A percentile compares a stretch with the other conserved stretches of the same genome.
Conservation (phyloP, 2,329 filamentous ascomycete genomes). For the Neofusicoccum ribis region DNA sequence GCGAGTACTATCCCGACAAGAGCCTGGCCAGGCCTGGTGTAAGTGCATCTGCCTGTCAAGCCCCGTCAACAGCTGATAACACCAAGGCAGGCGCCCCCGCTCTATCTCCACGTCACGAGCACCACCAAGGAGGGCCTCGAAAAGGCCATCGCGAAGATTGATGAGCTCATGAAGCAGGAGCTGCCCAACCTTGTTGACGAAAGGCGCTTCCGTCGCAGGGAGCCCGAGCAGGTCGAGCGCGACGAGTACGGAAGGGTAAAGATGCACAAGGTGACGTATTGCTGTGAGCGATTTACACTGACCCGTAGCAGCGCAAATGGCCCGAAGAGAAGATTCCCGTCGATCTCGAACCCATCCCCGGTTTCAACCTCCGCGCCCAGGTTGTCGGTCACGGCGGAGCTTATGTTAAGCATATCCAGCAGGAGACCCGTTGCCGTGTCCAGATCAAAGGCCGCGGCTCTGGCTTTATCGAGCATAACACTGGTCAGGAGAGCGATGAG, state of each 20-base stretch:
- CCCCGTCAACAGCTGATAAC: neutral
- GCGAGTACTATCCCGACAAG: conserved; percentile 96
- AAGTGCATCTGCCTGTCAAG: conserved; percentile 43
- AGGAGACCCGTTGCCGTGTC: conserved; percentile 90
- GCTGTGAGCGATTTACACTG: conserved; percentile 23
- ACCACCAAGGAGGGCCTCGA: conserved; percentile 91
- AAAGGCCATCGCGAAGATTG: conserved; percentile 79
- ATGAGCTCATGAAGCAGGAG: conserved; percentile 95
- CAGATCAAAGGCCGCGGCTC: conserved; percentile 98
- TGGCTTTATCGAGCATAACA: conserved; percentile 86
- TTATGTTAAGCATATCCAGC: conserved; percentile 97
- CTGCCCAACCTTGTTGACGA: conserved; percentile 94
- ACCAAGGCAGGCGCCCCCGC: conserved; percentile 72
- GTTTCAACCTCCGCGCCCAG: conserved; percentile 94
- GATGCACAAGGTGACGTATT: neutral
- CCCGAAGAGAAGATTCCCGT: conserved; percentile 94
- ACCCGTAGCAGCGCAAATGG: conserved; percentile 80
- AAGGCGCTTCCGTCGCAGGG: conserved; percentile 81
- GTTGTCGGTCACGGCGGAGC: conserved; percentile 92
- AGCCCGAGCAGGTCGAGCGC: conserved; percentile 77
- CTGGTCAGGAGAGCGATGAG: conserved; percentile 89
- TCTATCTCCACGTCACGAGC: conserved; percentile 95
- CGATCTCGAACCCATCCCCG: conserved; percentile 82
- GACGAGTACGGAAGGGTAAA: conserved; percentile 85
- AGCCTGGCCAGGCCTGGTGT: conserved; percentile 93